Percentiles rank a stretch among this genome's conserved stretches.
phyloP scores from a whole-genome alignment of 352 stramenopile species.

The Sclerospora graminicola region DNA sequence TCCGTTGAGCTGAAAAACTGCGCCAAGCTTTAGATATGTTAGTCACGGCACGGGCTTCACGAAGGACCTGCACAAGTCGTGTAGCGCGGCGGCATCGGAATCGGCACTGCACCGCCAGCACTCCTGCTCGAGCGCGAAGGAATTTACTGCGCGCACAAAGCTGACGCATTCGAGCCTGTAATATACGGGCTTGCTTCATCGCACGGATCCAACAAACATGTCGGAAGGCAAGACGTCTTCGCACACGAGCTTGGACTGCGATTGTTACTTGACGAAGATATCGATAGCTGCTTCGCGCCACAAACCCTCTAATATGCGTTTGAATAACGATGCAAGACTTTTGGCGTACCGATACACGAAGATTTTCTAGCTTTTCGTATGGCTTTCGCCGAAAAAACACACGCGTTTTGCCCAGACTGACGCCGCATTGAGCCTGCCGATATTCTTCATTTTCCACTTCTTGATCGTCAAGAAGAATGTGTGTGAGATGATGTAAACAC shows the following conservation, averaged over 20 bases:
- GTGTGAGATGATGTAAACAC: slow-evolving; percentile 23
- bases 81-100: slow-evolving; percentile 30
- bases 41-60: slow-evolving; percentile 35
- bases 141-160: slow-evolving; percentile 30
- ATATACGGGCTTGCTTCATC: slow-evolving; percentile 24
- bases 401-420: slow-evolving; percentile 84
- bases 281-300: slow-evolving; percentile 27
- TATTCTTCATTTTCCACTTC: slow-evolving; percentile 9
- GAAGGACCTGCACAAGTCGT: slow-evolving; percentile 24
- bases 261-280: slow-evolving; percentile 26
- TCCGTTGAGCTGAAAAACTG: slow-evolving; percentile 17
- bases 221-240: slow-evolving; percentile 24
- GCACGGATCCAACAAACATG: slow-evolving; percentile 32
- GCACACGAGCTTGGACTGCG: slow-evolving; percentile 31
- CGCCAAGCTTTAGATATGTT: slow-evolving; percentile 31
- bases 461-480: slow-evolving; percentile 13
- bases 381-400: slow-evolving; percentile 92
- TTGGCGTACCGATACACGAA: slow-evolving; percentile 24
- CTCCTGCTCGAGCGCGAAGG: slow-evolving; percentile 22
- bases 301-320: slow-evolving; percentile 36
- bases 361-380: slow-evolving; percentile 88
- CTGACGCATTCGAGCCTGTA: slow-evolving; percentile 39
- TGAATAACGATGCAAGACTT: slow-evolving; percentile 40
- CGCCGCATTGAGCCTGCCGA: slow-evolving; percentile 23
- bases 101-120: slow-evolving; percentile 41